Evolutionary conservation across 768 basidiomycete species (phyloP).

Genomic region (Mycena capillaripes): DNA sequence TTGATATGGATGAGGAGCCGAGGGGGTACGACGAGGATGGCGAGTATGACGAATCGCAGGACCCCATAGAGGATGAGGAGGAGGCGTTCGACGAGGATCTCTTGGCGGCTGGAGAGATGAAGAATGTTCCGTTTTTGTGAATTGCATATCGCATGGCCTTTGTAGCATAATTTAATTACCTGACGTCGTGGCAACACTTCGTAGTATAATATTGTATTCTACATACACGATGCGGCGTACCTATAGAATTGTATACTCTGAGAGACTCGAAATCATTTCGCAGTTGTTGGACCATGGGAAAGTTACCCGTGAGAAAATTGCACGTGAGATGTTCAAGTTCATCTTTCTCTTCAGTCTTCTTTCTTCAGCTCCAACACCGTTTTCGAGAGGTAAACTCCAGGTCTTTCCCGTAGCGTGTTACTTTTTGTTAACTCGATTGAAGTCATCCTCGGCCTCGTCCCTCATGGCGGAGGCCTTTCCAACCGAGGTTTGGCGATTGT

Average conservation of each 20-base stretch:
- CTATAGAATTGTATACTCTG: background rate
- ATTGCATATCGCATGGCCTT: conserved; percentile 13
- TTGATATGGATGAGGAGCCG: conserved; percentile 65
- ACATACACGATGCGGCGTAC: background rate
- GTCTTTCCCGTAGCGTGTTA: background rate
- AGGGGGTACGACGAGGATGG: conserved; percentile 50
- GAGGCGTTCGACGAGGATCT: conserved; percentile 86
- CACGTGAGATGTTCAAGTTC: background rate
- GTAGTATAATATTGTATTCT: conserved; percentile 15
- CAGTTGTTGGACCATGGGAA: background rate
- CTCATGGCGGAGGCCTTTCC: conserved; percentile 1
- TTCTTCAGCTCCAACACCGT: background rate
- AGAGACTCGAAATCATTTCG: background rate
- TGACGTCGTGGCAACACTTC: background rate
- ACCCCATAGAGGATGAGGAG: conserved; percentile 76
- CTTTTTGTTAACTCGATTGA: background rate
- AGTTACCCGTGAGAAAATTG: no score
- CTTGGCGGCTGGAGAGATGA: conserved; percentile 87
- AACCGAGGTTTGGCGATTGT: conserved; percentile 11
- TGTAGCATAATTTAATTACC: conserved; percentile 25
- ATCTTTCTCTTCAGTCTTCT: background rate
- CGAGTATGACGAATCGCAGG: conserved; percentile 49
- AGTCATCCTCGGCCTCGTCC: background rate
- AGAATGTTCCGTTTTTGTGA: conserved; percentile 78
- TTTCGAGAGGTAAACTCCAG: background rate